Evolutionary conservation across 2,329 filamentous ascomycete species (phyloP), one percentile per base, ranked within the genome.

Genomic region (Cercospora canescens): DNA sequence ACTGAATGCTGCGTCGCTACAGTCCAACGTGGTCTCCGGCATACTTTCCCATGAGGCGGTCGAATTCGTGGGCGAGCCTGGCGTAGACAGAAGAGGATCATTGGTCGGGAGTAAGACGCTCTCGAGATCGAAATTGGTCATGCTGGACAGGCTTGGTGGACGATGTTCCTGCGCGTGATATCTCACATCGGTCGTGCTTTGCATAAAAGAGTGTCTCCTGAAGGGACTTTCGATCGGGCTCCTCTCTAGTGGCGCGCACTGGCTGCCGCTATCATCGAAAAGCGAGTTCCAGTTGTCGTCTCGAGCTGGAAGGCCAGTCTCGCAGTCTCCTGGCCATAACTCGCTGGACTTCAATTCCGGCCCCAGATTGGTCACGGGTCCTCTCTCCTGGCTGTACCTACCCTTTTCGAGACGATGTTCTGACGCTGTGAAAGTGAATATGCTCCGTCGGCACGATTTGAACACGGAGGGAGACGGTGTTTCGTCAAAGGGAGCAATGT

Each of bases 321-420:
- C 12, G 59, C 30, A 28, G 26, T 54, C 59, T 26, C 12, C 34
- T 14, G 30, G 45, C 59, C 60, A 45, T 11, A 50, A n/a, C 18
- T 55, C n/a, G 60, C 60, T 62, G 18, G 45, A 24, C 6, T 8
- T 45, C 32, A 30, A 8, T 24, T 50, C 8, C 16, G 14, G 14
- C 28, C 32, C 34, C 39, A 3, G 14, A 12, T 12, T 64, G 8
- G 26, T 35, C 26, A 52, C 62, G 35, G 61, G 18, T 24, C 39
- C 62, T 14, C 26, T 45, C n/a, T 50, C 59, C 39, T 58, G 65
- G 52, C 60, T 70, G 82, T 83, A 84, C 83, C 81, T 81, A 84
- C 82, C 82, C 74, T 66, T 35, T 71, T 77, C 79, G 79, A 77
- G 79, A 79, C 83, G 82, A 85, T 85, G 81, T 76, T 80, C 76